These are phyloP conservation scores for Penicillium psychrosexuale DNA, from an alignment of 2,329 filamentous ascomycete genomes.

Conservation along the genomic window DNA sequence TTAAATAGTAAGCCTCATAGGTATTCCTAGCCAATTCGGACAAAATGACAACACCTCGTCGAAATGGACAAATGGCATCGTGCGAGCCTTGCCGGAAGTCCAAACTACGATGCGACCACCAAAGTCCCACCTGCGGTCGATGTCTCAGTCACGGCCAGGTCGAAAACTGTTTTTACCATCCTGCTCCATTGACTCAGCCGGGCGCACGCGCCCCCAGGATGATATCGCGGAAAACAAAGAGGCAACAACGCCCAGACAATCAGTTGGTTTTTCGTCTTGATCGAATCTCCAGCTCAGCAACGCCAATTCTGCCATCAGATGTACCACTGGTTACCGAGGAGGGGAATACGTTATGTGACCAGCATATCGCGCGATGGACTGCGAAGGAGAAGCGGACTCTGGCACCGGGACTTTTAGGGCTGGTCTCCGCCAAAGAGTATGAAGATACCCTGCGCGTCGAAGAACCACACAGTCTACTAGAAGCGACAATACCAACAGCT, in stretches of 20 bases:
- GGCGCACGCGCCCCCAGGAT: neutral
- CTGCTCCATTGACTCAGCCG: neutral
- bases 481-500: neutral
- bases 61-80: constrained; percentile 13
- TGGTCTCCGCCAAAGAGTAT: neutral
- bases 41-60: neutral
- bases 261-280: neutral
- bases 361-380: constrained; percentile 1
- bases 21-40: neutral
- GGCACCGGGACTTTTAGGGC: neutral
- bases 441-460: constrained; percentile 2
- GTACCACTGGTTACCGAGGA: neutral
- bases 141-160: constrained; percentile 13
- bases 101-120: constrained; percentile 26
- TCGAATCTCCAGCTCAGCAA: neutral
- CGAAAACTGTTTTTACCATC: constrained; percentile 18
- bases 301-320: neutral
- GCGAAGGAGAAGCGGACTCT: neutral
- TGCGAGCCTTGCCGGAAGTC: constrained; percentile 26
- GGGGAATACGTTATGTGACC: neutral
- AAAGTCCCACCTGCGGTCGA: constrained; percentile 17
- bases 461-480: neutral
- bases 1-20: too few species aligned
- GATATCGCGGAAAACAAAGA: neutral
- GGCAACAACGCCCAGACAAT: neutral